These are phyloP conservation scores for Penicillium frequentans DNA, from an alignment of 2,329 filamentous ascomycete species.

Conservation along the genomic window DNA sequence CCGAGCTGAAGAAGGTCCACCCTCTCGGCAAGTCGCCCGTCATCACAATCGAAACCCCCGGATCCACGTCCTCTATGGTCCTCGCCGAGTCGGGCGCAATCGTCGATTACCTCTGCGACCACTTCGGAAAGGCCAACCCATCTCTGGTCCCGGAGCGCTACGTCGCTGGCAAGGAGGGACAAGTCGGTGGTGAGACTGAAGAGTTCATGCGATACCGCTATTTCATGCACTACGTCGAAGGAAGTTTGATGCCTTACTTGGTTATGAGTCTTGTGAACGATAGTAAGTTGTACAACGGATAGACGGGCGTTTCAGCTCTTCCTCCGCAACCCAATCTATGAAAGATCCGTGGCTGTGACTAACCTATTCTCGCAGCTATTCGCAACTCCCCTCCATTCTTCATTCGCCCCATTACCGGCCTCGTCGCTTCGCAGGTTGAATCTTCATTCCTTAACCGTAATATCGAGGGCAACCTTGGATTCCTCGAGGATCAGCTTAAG, in stretches of 20 bases:
- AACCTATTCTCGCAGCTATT: slow-evolving; percentile 11
- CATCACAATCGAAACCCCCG: slow-evolving; percentile 61
- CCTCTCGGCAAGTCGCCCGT: slow-evolving; percentile 85
- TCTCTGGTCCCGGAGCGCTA: slow-evolving; percentile 55
- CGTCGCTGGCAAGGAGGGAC: slow-evolving; percentile 51
- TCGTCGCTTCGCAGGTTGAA: slow-evolving; percentile 51
- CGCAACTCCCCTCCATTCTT: slow-evolving; percentile 59
- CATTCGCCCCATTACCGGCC: slow-evolving; percentile 62
- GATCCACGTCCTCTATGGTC: slow-evolving; percentile 53
- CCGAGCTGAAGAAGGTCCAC: slow-evolving; percentile 74
- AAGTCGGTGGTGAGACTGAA: slow-evolving; percentile 60
- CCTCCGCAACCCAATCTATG: not conserved
- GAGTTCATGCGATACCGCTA: slow-evolving; percentile 64
- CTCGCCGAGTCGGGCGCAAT: slow-evolving; percentile 83
- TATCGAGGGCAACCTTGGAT: slow-evolving; percentile 42
- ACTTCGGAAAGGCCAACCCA: slow-evolving; percentile 49
- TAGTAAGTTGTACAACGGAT: slow-evolving; percentile 39
- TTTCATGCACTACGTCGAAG: slow-evolving; percentile 82
- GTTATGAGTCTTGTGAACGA: slow-evolving; percentile 64
- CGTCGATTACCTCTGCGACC: slow-evolving; percentile 75
- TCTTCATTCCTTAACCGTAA: slow-evolving; percentile 42
- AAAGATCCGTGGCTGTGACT: not conserved
- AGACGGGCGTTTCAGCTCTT: not conserved
- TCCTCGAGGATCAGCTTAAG: slow-evolving; percentile 47
- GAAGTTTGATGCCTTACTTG: slow-evolving; percentile 73